These are phyloP conservation scores for Sugiyamaella paludigena DNA, from an alignment of 1,139 yeast species.

Conservation along the genomic window DNA sequence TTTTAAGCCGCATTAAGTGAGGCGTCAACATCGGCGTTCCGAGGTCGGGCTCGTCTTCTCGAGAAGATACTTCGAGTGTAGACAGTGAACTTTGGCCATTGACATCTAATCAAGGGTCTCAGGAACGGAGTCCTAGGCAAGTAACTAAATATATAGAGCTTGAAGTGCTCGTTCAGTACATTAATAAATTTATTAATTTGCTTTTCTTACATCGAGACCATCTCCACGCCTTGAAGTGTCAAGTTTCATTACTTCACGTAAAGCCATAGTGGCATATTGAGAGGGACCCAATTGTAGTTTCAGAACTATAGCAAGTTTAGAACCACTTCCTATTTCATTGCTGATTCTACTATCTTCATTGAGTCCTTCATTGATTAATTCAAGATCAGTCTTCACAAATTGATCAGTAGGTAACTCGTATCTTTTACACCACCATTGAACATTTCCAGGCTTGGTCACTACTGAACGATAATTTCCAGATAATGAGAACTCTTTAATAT, in stretches of 20 bases:
- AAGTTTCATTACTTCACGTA: constrained; percentile 83
- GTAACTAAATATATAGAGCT: too few species aligned
- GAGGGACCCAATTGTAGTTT: constrained; percentile 80
- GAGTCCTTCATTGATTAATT: constrained; percentile 49
- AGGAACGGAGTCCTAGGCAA: too few species aligned
- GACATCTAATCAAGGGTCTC: too few species aligned
- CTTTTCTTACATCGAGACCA: constrained; percentile 17
- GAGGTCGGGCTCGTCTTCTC: too few species aligned
- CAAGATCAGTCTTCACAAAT: constrained; percentile 78
- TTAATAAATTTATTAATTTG: too few species aligned
- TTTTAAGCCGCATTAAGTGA: too few species aligned
- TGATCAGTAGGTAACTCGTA: constrained; percentile 66
- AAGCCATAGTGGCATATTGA: constrained; percentile 96
- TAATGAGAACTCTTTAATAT: constrained; percentile 81
- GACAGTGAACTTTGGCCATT: too few species aligned
- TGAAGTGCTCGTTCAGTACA: too few species aligned
- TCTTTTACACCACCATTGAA: constrained; percentile 62
- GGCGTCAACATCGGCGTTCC: too few species aligned
- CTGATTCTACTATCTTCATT: constrained; percentile 18
- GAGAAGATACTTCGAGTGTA: too few species aligned
- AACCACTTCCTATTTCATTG: constrained; percentile 43
- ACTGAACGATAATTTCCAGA: constrained; percentile 86
- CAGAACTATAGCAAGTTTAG: constrained; percentile 67
- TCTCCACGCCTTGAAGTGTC: constrained; percentile 73
- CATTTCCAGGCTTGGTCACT: constrained; percentile 61